Base-by-base conservation (phyloP, 805 yeast species). In the Komagataella pseudopastoris region DNA sequence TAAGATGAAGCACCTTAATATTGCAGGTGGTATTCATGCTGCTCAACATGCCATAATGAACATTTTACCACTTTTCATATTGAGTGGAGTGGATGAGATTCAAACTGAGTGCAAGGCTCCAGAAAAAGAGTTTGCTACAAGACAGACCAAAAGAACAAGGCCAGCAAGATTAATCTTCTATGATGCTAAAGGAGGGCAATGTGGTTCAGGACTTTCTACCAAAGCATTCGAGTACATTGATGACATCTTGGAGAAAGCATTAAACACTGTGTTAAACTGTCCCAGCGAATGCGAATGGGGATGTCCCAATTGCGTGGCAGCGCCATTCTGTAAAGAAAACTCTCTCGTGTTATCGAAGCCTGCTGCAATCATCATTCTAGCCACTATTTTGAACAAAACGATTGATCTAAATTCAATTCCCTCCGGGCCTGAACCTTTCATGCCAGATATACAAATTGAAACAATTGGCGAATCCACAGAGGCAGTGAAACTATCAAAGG, bases 31-130 rank as follows among this genome's bases (percentile, higher is more conserved):
- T 0, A 87, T 93, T n/a, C 99, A 93, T 68, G 97, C 95, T 1
- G 95, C 96, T 0, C 91, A 89, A 56, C 99, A 93, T 69, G 88
- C 88, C 0, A 68, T 93, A 1, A 82, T 93, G 76, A 82, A 86
- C 48, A 74, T 87, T 53, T 62, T 90, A 23, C 95, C 97, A 0
- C 64, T 83, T 23, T 82, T 78, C 53, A 80, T 89, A 4, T 79
- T 81, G 10, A 81, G 87, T 16, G 86, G 88, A 0, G 75, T 78
- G 3, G 85, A 81, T 56, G 99, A 93, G 58, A 74, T 93, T 12
- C 78, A 77, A 47, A 88, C 98, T 0, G 99, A 93, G 64, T 93
- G 99, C 65, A 93, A 93, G 60, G 97, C 98, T 0, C 97, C 99
- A 0, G 96, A 89, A 56, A 93, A 93, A 59, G 99, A 93, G 62